Base-by-base conservation (phyloP, 441 rosid genomes). In the Monsonia emarginata region DNA sequence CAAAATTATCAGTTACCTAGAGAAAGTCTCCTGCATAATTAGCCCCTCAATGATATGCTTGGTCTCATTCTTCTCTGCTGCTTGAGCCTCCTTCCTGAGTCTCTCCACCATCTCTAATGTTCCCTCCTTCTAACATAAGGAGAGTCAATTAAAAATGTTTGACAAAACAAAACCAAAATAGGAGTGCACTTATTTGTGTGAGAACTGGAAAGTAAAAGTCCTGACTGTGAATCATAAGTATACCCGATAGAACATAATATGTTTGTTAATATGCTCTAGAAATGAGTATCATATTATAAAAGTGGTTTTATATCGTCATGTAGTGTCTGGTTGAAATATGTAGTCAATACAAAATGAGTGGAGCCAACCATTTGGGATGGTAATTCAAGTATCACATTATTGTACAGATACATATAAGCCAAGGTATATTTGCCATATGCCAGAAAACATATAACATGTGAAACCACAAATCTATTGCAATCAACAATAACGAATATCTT, bases 11-110 rank as follows among this genome's bases (percentile, higher is more conserved):
- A 72, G 74, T 73, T 85, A 93, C 97, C 98, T 82, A 24, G 96
- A 83, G 76, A 86, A 90, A 16, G 85, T 86, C 80, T 86, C 93
- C 78, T 76, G 84, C 88, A 77, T 66, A 61, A 94, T 84, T 74
- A 94, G 83, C 75, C 68, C 87, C 78, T 85, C 98, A 76, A 94
- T 89, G 65, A 83, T 77, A 71, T 67, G 75, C 83, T 88, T 90
- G 69, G 85, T 73, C 72, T 79, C 84, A 72, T 65, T 73, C 70
- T 61, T 83, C 80, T 76, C 75, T 27, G 71, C 54, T 69, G 65
- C 61, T 61, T 44, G 76, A 40, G 78, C 75, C 70, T 74, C 82
- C 66, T 71, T 78, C 63, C 72, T 56, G 27, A 58, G 50, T 52
- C 60, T 65, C 25, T 56, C 27, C 28, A 36, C 27, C 52, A 62